Evolutionary conservation across 257 asterid genomes (phyloP), one percentile per base, ranked within the genome.

Genomic region (Rubia yunnanensis): DNA sequence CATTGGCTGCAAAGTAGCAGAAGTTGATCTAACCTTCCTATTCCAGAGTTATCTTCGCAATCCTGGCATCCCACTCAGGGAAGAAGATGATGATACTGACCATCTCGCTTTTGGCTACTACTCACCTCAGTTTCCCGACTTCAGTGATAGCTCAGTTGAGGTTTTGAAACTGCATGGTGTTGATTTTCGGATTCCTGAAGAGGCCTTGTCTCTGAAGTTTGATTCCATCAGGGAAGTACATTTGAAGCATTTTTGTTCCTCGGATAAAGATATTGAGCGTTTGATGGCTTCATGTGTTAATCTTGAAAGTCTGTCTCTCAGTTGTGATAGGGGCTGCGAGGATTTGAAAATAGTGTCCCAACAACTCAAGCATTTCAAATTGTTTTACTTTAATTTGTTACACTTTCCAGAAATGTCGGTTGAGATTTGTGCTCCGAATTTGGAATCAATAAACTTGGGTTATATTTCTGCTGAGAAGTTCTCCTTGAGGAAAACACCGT

Each of bases 401-500:
- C 2, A 22, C 7, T 1, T 4, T 54, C 4, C 10, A 54, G 27
- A 32, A 0, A 35, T 1, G 18, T 61, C 66, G 3, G 10, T 38
- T 35, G 69, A 65, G n/a, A 65, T 65, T 17, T n/a, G 46, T 50
- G 58, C 60, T 4, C 69, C 58, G 8, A 48, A 58, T n/a, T 44
- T 65, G 48, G 22, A 28, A 22, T 48, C 48, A 1, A 31, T 65
- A 48, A 20, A 5, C 1, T 30, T 44, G n/a, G 0, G 5, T 20
- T 17, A 1, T 1, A 8, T 18, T 48, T 10, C 0, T 18, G 17
- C 23, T 36, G 61, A 17, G 0, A 65, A 34, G 32, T 65, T 49
- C 53, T 7, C 18, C 9, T 11, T 50, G 61, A 14, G 20, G 15
- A 48, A 30, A 49, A 5, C n/a, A 32, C 36, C 61, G 2, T 65